These are phyloP conservation scores for Penicillium sclerotiorum DNA, from an alignment of 2,329 filamentous ascomycete genomes.

Conservation along the genomic window DNA sequence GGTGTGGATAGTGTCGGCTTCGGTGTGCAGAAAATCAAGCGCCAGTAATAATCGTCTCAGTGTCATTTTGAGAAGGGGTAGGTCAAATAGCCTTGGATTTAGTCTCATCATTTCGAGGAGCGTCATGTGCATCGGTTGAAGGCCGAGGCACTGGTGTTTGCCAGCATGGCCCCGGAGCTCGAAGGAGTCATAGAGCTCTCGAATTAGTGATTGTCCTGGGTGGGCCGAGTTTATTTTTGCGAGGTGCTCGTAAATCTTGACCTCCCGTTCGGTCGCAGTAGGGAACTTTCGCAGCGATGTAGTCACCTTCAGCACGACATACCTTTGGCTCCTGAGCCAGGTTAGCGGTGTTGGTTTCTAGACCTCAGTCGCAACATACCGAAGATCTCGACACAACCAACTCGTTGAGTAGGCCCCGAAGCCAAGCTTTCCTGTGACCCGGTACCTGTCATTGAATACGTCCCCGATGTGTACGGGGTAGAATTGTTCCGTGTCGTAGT, in stretches of 20 bases:
- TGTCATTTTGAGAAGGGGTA: constrained; percentile 33
- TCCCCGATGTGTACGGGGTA: constrained; percentile 8
- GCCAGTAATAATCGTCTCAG: constrained; percentile 34
- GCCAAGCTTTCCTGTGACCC: constrained; percentile 2
- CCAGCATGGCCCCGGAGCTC: constrained; percentile 26
- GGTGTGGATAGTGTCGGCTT: constrained; percentile 36
- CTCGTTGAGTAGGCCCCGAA: constrained; percentile 8
- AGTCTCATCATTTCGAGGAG: constrained; percentile 35
- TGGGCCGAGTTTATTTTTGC: constrained; percentile 27
- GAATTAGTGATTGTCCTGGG: constrained; percentile 29
- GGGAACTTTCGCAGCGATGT: constrained; percentile 20
- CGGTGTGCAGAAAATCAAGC: constrained; percentile 40
- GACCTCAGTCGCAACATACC: neutral
- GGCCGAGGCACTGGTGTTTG: constrained; percentile 33
- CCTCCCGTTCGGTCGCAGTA: constrained; percentile 26
- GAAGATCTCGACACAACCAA: constrained; percentile 7
- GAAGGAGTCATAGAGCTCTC: constrained; percentile 36
- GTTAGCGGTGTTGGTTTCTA: constrained; percentile 1
- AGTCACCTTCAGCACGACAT: constrained; percentile 38
- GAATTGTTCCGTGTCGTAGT: constrained; percentile 7
- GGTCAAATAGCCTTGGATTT: constrained; percentile 28
- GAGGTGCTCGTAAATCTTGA: constrained; percentile 31
- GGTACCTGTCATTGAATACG: constrained; percentile 2
- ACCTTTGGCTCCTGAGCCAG: constrained; percentile 23
- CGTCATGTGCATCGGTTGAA: constrained; percentile 33